Evolutionary conservation across 441 rosid species (phyloP), one percentile per base, ranked within the genome.

Genomic region (Croton setiger): DNA sequence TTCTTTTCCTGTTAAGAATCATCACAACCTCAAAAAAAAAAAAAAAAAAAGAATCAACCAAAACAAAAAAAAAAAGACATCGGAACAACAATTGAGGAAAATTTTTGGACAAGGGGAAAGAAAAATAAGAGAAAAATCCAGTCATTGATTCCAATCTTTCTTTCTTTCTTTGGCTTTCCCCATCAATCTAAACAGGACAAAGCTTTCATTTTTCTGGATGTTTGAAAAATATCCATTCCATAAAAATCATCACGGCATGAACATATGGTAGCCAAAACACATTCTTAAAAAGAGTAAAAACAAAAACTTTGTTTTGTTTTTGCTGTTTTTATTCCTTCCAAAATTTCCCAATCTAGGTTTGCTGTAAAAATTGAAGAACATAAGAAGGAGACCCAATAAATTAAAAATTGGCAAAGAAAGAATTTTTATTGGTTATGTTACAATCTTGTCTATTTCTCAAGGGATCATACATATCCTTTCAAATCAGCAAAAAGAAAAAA

Each of bases 161-260:
- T 51, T 68, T 78, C n/a, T 76, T 81, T 67, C 73, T n/a, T n/a
- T n/a, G n/a, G n/a, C n/a, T n/a, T n/a, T n/a, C n/a, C n/a, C 69
- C 64, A 63, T 82, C 82, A 81, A 79, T 82, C 78, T 39, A n/a
- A 65, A 60, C 77, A 77, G 67, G 72, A 57, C 75, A 63, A 52
- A 27, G 47, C 68, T 18, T 80, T 39, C 21, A 27, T 63, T 52
- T 43, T 36, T 48, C 56, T 59, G 51, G 67, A 76, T 61, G 68
- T 77, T 56, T 69, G 59, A 54, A 61, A 75, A 64, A n/a, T 17
- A 68, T 64, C 79, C 77, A 69, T 33, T 76, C 71, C 65, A 31
- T 3, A 44, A 33, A 72, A n/a, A 56, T 39, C 56, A 60, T 69
- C 43, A n/a, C n/a, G n/a, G n/a, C n/a, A n/a, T n/a, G n/a, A n/a